phyloP scores from a whole-genome alignment of 208 protist genomes.

The Naegleria lovaniensis region DNA sequence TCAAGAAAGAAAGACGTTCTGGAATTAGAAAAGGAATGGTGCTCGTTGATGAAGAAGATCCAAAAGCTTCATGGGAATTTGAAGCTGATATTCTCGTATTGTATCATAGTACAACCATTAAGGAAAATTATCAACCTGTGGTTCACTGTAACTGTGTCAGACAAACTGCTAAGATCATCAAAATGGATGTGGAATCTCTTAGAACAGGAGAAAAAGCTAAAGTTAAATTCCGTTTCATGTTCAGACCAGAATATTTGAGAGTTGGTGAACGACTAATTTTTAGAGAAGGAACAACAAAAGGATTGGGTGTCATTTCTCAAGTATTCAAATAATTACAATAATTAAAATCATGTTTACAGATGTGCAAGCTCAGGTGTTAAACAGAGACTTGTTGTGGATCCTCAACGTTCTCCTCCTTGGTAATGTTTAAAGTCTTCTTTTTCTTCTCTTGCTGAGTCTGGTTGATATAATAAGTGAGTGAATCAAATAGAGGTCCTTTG shows the following conservation, averaged over 20 bases:
- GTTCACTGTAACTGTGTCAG: conserved; percentile 85
- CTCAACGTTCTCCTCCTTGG: no score
- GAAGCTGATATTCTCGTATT: conserved; percentile 90
- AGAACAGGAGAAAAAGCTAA: conserved; percentile 80
- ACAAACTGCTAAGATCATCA: conserved; percentile 68
- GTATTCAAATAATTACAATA: conserved; percentile 43
- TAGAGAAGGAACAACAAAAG: conserved; percentile 84
- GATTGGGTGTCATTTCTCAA: conserved; percentile 73
- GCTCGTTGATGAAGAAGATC: conserved; percentile 53
- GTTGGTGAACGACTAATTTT: conserved; percentile 81
- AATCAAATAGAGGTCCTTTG: neutral
- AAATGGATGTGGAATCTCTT: conserved; percentile 72
- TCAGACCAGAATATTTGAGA: conserved; percentile 82
- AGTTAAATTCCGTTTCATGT: conserved; percentile 86
- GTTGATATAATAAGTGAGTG: neutral
- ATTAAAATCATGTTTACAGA: no score
- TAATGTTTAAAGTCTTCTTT: neutral
- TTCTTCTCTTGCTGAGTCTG: neutral
- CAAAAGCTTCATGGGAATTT: conserved; percentile 82
- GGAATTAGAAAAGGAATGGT: conserved; percentile 89
- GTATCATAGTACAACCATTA: conserved; percentile 94
- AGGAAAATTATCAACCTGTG: conserved; percentile 89
- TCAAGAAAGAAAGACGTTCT: conserved; percentile 87
- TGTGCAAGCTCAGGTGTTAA: no score
- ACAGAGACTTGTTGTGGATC: no score